Base-by-base conservation (phyloP, 2,329 filamentous ascomycete species). In the Penicillium concentricum region DNA sequence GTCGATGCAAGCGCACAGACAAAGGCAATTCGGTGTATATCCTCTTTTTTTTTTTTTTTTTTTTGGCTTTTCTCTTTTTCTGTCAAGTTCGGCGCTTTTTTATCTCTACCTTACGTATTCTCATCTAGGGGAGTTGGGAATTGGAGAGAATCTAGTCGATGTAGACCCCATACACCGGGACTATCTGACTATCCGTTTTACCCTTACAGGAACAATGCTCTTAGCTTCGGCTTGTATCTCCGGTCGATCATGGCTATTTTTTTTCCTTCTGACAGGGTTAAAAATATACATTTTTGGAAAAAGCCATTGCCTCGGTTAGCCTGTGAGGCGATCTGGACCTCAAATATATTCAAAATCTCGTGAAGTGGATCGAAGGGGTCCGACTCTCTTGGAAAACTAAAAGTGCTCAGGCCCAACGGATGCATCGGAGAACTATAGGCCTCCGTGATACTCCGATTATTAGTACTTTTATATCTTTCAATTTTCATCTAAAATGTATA, bases 1-100 rank as follows among this genome's bases (percentile, higher is more conserved):
- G 35, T 18, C 28, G 30, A 59, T 51, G 59, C 57, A 54, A 39
- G 41, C 60, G 56, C 60, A 60, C 57, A 48, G 57, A 59, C 55
- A 48, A 60, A 45, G 34, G 47, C 38, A 61, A 44, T 46, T 55
- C 18, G 35, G 28, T 45, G 47, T 56, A 32, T 30, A 47, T 24
- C 13, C 10, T 9, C 16, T 43, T 51, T 42, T 26, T 4, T 16
- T 16, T 1, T 9, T 10, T 22, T 18, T 4, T 38, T 9, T n/a
- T n/a, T n/a, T n/a, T n/a, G n/a, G n/a, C n/a, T n/a, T n/a, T 16
- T 16, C 1, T 9, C 15, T 22, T 18, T 4, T 38, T 9, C 18
- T 18, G n/a, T 45, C 5, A 41, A 41, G n/a, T 28, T 30, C 15
- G 12, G 42, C 5, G 10, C 10, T 28, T 30, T 10, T 46, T 24